Percentiles rank a stretch among this genome's conserved stretches.
Conservation (phyloP, 495 filamentous ascomycete species). For the Podospora pseudopauciseta region DNA sequence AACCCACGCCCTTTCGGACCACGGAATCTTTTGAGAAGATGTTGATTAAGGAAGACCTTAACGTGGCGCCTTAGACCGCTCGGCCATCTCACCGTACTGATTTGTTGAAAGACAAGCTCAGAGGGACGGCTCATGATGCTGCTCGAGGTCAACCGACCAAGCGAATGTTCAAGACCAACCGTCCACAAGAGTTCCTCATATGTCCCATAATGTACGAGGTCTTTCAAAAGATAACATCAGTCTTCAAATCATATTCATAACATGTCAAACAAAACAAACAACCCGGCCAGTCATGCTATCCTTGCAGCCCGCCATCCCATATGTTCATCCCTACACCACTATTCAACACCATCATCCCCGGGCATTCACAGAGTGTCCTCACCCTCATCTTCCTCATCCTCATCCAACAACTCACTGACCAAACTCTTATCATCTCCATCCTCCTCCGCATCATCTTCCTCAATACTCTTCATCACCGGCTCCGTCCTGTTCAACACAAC, state of each 20-base stretch:
- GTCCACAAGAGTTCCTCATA: too few species aligned
- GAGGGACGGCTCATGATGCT: not conserved
- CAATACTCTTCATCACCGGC: not conserved
- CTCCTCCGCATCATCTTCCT: not conserved
- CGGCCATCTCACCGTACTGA: not conserved
- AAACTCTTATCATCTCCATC: conserved; percentile 8
- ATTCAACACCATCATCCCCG: not conserved
- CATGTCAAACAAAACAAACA: not conserved
- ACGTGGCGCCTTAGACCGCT: not conserved
- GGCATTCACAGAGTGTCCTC: not conserved
- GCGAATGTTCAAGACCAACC: not conserved
- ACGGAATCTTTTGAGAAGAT: conserved; percentile 23
- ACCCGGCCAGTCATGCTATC: not conserved
- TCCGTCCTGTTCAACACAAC: conserved; percentile 3
- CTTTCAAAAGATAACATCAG: too few species aligned
- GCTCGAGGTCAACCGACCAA: not conserved
- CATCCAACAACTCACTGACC: conserved; percentile 8
- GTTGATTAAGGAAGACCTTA: not conserved
- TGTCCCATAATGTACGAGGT: too few species aligned
- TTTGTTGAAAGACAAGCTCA: not conserved
- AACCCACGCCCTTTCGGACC: conserved; percentile 40
- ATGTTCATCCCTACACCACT: not conserved
- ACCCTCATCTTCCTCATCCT: conserved; percentile 8
- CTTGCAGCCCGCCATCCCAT: not conserved
- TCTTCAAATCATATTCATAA: not conserved